These are phyloP conservation scores for Hypomontagnella submonticulosa DNA, from an alignment of 495 filamentous ascomycete species.

Conservation along the genomic window DNA sequence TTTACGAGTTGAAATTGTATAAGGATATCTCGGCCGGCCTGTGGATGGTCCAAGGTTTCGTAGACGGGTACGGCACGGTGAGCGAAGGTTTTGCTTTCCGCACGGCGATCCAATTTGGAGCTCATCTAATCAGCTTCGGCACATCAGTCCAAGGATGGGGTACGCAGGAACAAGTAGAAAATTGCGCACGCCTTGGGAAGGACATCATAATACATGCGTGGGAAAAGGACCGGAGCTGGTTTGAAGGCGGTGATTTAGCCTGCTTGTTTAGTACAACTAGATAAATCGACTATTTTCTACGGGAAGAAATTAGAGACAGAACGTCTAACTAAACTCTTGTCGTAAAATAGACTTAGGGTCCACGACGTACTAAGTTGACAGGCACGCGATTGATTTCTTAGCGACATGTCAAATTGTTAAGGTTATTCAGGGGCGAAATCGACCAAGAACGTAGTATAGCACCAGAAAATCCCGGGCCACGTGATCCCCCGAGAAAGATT, in stretches of 20 bases:
- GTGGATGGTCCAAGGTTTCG: conserved; percentile 59
- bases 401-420: neutral
- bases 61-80: conserved; percentile 56
- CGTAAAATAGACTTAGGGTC: too few relatives aligned
- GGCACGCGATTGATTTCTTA: too few relatives aligned
- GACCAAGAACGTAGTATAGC: conserved; percentile 8
- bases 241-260: conserved; percentile 56
- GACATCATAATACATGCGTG: conserved; percentile 66
- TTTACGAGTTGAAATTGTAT: conserved; percentile 66
- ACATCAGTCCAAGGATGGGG: conserved; percentile 66
- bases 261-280: conserved; percentile 56
- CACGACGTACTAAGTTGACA: too few relatives aligned
- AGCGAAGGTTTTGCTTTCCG: conserved; percentile 60
- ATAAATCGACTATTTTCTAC: conserved; percentile 7
- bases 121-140: conserved; percentile 63
- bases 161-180: conserved; percentile 58
- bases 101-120: conserved; percentile 62
- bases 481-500: conserved; percentile 24
- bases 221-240: conserved; percentile 63
- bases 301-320: neutral
- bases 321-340: neutral
- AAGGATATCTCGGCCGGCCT: conserved; percentile 56
- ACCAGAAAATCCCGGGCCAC: conserved; percentile 22
- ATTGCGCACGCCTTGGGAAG: conserved; percentile 62
- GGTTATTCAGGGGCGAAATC: neutral